Conservation (phyloP, 2,329 filamentous ascomycete species). For the Fusarium dimerum region DNA sequence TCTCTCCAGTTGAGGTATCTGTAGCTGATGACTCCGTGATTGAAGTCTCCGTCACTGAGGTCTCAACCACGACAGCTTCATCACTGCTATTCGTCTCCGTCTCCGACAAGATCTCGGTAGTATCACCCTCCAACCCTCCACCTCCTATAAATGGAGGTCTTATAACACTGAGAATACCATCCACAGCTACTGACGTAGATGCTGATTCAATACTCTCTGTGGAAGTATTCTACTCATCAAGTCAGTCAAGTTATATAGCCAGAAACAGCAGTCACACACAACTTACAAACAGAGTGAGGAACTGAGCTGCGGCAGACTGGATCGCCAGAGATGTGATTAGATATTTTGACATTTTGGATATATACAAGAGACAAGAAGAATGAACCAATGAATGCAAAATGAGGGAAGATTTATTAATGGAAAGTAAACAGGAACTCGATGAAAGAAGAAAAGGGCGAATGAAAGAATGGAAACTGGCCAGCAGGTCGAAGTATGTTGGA, state of each 20-base stretch:
- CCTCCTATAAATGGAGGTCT: background rate
- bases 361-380: background rate
- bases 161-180: background rate
- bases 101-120: background rate
- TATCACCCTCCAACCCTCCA: background rate
- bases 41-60: background rate
- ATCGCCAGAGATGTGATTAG: background rate
- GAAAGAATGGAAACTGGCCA: constrained; percentile 2
- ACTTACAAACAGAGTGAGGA: background rate
- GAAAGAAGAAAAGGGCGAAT: background rate
- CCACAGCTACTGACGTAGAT: background rate
- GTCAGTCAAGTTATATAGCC: background rate
- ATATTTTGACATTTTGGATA: background rate
- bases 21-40: too few species aligned
- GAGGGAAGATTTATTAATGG: background rate
- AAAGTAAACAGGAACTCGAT: background rate
- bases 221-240: background rate
- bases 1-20: too few species aligned
- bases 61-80: background rate
- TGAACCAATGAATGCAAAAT: background rate
- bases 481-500: constrained; percentile 1
- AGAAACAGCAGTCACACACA: too few species aligned
- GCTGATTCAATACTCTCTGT: background rate
- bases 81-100: background rate
- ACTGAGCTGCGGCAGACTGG: background rate